phyloP scores from a whole-genome alignment of 306 rosid species.

The Sindora glabra region DNA sequence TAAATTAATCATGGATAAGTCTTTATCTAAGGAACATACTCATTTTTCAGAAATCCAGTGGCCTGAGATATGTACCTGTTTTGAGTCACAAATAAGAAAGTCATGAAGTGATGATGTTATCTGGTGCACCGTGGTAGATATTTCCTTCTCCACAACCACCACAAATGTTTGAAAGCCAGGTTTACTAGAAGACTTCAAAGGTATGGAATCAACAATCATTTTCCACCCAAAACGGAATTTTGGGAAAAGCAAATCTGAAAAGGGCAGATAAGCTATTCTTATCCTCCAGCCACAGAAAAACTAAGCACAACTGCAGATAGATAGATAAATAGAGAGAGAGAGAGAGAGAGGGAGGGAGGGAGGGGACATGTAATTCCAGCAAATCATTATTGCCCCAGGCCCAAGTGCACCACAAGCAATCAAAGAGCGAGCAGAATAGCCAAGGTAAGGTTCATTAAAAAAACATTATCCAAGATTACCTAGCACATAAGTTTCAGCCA shows the following conservation, averaged over 20 bases:
- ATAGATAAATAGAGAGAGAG: no score
- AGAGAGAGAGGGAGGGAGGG: no score
- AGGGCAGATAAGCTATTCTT: neutral
- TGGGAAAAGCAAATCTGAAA: slow-evolving; percentile 70
- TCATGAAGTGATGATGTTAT: slow-evolving; percentile 43
- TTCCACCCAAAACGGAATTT: slow-evolving; percentile 90
- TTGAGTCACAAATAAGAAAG: slow-evolving; percentile 42
- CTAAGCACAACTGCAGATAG: no score
- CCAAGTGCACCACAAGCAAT: neutral
- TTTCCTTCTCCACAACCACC: slow-evolving; percentile 76
- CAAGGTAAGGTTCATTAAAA: no score
- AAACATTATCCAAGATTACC: slow-evolving; percentile 31
- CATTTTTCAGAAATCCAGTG: neutral
- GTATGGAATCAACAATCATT: slow-evolving; percentile 65
- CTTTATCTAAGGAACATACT: slow-evolving; percentile 11
- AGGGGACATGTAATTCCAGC: neutral
- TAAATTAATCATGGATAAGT: slow-evolving; percentile 3
- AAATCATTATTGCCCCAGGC: neutral
- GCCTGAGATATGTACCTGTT: slow-evolving; percentile 52
- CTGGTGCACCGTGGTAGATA: slow-evolving; percentile 45
- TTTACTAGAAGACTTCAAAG: slow-evolving; percentile 48
- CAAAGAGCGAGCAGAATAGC: slow-evolving; percentile 1
- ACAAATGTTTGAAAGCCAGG: slow-evolving; percentile 73
- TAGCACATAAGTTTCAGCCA: slow-evolving; percentile 82
- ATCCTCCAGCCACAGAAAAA: slow-evolving; percentile 4